phyloP scores from a whole-genome alignment of 768 basidiomycete genomes.

The Russula brevipes region DNA sequence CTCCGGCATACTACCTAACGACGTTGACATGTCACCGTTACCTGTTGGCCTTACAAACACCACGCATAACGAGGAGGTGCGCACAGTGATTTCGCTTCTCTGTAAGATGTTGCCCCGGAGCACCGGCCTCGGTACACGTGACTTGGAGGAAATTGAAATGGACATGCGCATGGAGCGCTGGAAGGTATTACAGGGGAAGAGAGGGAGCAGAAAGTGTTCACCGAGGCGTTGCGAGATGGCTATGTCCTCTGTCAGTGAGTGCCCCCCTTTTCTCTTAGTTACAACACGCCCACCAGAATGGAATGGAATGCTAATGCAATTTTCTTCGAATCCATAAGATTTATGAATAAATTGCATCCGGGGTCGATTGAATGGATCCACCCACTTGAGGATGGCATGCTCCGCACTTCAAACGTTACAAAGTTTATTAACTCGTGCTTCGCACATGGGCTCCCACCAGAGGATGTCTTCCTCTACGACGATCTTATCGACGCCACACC shows the following conservation, averaged over 20 bases:
- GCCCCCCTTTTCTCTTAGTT: conserved; percentile 2
- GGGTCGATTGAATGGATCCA: conserved; percentile 55
- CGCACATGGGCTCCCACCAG: conserved; percentile 53
- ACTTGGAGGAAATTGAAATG: conserved; percentile 70
- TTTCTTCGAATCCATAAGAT: conserved; percentile 39
- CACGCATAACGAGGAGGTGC: conserved; percentile 61
- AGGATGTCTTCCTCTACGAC: conserved; percentile 62
- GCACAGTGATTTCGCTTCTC: conserved; percentile 57
- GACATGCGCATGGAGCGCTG: conserved; percentile 52
- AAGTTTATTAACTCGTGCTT: conserved; percentile 73
- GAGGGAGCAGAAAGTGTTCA: conserved; percentile 45
- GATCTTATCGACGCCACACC: conserved; percentile 57
- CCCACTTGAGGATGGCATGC: conserved; percentile 57
- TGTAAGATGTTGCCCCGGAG: conserved; percentile 54
- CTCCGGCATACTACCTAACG: too few species aligned
- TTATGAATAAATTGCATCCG: conserved; percentile 72
- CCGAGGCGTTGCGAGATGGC: conserved; percentile 75
- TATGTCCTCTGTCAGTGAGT: conserved; percentile 87
- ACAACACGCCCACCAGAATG: too few species aligned
- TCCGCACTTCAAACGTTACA: conserved; percentile 63
- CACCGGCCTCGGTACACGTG: conserved; percentile 45
- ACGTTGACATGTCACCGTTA: neutral
- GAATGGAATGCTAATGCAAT: conserved; percentile 11
- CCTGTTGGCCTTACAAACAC: conserved; percentile 38
- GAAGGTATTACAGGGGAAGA: conserved; percentile 61